These are phyloP conservation scores for Aegilops sharonensis DNA, from an alignment of 176 grass and related monocot genomes.

Conservation along the genomic window DNA sequence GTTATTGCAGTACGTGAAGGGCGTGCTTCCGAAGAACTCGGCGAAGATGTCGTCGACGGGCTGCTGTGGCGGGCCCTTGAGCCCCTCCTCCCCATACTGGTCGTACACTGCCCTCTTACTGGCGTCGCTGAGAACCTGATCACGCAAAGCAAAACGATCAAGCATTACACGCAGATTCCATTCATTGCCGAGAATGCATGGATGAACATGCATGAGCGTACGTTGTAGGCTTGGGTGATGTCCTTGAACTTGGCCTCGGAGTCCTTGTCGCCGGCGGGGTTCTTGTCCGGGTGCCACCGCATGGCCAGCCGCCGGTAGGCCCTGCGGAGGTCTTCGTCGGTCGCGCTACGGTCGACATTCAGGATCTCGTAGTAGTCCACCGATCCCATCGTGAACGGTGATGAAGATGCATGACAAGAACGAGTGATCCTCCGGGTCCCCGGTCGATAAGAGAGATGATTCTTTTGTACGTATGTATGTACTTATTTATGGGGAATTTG, in stretches of 20 bases:
- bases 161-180: background rate
- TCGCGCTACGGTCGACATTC: slow-evolving; percentile 29
- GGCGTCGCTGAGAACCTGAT: slow-evolving; percentile 71
- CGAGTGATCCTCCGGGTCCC: background rate
- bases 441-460: background rate
- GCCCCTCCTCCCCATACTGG: slow-evolving; percentile 65
- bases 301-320: slow-evolving; percentile 55
- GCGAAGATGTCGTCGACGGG: slow-evolving; percentile 67
- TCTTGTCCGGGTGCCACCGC: slow-evolving; percentile 69
- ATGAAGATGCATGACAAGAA: slow-evolving; percentile 34
- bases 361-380: slow-evolving; percentile 53
- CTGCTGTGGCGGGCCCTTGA: slow-evolving; percentile 23
- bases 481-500: background rate
- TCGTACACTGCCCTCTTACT: slow-evolving; percentile 69
- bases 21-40: slow-evolving; percentile 75
- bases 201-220: background rate
- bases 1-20: slow-evolving; percentile 57
- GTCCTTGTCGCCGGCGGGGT: slow-evolving; percentile 36
- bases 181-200: background rate
- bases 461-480: background rate
- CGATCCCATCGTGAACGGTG: slow-evolving; percentile 18
- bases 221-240: slow-evolving; percentile 64
- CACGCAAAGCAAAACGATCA: background rate
- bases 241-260: slow-evolving; percentile 61
- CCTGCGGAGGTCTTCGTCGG: slow-evolving; percentile 48